Evolutionary conservation across 2,329 filamentous ascomycete species (phyloP), one percentile per base, ranked within the genome.

Genomic region (Botrytis galanthina): DNA sequence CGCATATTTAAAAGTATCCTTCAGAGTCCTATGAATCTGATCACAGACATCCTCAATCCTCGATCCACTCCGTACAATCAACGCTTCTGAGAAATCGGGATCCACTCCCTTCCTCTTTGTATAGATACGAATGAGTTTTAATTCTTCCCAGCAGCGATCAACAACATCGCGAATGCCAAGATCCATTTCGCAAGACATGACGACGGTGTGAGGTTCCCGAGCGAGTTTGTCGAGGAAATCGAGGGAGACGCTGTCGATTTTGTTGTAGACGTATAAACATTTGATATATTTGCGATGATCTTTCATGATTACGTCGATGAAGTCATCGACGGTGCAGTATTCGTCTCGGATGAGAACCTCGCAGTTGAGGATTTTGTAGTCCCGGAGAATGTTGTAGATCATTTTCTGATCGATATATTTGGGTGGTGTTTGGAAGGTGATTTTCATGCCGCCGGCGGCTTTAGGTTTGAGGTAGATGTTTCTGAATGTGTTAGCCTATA

Each of bases 241-340:
- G 77, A 99, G 89, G 60, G 92, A 95, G 75, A 99, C 93, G 82
- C 90, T 92, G 85, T 99, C 96, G 84, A 99, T 97, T 85, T 99
- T 99, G 91, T 99, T 99, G 90, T 99, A 99, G 46, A 98, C 95
- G 84, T 99, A 99, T 46, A 99, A 87, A 81, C 93, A 91, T 82
- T 79, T 90, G 86, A 99, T 98, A 86, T 99, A 99, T 83, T 97
- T 99, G 81, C 96, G 88, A 86, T 99, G 96, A 81, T 98, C 94
- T 83, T 96, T 97, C 95, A 98, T 98, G 84, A 99, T 98, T 75
- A 98, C 94, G 83, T 99, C 96, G 84, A 99, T 99, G 83, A 99
- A 93, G 83, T 99, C 95, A 84, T 99, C 96, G 51, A 99, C 94
- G 1, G 96, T 98, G 59, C 92, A 94, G 81, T 97, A 91, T 81